Evolutionary conservation across 306 rosid species (phyloP), one percentile per base, ranked within the genome.

Genomic region (Oemleria cerasiformis): DNA sequence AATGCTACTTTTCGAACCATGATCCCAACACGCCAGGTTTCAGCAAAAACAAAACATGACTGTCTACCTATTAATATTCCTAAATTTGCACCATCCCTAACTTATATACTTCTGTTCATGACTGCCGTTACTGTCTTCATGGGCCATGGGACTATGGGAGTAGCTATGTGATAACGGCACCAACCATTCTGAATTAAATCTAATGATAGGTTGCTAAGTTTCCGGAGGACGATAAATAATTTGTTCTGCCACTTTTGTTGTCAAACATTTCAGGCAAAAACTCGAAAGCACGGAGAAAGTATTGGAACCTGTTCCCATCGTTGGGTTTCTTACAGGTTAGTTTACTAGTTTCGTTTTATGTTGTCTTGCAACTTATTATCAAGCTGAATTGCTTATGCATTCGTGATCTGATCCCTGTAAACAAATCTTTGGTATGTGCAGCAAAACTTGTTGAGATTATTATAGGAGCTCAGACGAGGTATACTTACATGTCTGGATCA

Each of bases 401-500:
- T 40, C 58, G 42, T n/a, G 21, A 71, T 9, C 19, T 7, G 19
- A 77, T 45, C 4, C 36, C 44, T 14, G 8, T 14, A 54, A 41
- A 56, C 54, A 55, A 56, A 23, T 21, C 61, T 36, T 63, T 75
- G 56, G 68, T 62, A 7, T 67, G 9, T 78, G 86, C 92, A 95
- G 97, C 83, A 10, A 95, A 89, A 85, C 58, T 91, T 43, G 92
- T 89, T n/a, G 99, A 95, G 80, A 96, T 95, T 72, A 40, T 84
- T 15, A 70, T 79, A 47, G 99, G 97, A 75, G 96, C 97, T 34
- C 99, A 95, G 82, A 87, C 97, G 15, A 86, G 97, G 63, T 91
- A 94, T 75, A 85, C 96, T 21, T 91, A 91, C 81, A 94, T 83
- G 85, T 91, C 95, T 15, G 99, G 95, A 53, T 91, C 97, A 50